Evolutionary conservation across 148 eudicot species (phyloP), one percentile per base, ranked within the genome.

Genomic region (Chenopodium berlandieri): DNA sequence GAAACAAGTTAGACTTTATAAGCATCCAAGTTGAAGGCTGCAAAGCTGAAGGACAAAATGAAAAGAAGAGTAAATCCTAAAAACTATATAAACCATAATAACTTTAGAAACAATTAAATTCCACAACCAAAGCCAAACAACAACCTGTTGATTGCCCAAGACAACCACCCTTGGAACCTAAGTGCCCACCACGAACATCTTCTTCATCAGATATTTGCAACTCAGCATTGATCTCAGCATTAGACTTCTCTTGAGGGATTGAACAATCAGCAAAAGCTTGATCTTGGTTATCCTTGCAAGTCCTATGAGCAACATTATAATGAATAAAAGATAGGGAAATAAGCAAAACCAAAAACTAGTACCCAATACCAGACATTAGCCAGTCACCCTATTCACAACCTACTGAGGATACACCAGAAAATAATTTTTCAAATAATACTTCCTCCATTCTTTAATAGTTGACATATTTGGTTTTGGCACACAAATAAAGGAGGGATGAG

Each of bases 201-300:
- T 96, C 98, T 78, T 90, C 98, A 84, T 96, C 99, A 78, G 99
- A 94, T 88, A 96, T 86, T 81, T 92, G 91, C 91, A 96, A 79
- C 86, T 96, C 99, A 46, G 90, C 90, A 86, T 96, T 96, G 75
- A 96, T 94, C 69, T 89, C 98, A 63, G 94, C 83, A 90, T 94
- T 90, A 73, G 98, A 91, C 88, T 89, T 96, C 90, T 92, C 98
- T 90, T 96, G 99, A 7, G 94, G 95, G 81, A 92, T 89, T 50
- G 91, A 90, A 90, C 99, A 96, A 80, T 91, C 91, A 78, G 94
- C 95, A 83, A 91, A 96, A 63, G 84, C 88, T 87, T 88, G 86
- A 86, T 94, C 97, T 83, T 83, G 83, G 81, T 94, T 96, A 84
- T 96, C 98, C 88, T 89, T 91, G 86, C 99, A 96, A 82, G 89